These are phyloP conservation scores for Aspergillus leporis DNA, from an alignment of 495 filamentous ascomycete species.

Conservation along the genomic window DNA sequence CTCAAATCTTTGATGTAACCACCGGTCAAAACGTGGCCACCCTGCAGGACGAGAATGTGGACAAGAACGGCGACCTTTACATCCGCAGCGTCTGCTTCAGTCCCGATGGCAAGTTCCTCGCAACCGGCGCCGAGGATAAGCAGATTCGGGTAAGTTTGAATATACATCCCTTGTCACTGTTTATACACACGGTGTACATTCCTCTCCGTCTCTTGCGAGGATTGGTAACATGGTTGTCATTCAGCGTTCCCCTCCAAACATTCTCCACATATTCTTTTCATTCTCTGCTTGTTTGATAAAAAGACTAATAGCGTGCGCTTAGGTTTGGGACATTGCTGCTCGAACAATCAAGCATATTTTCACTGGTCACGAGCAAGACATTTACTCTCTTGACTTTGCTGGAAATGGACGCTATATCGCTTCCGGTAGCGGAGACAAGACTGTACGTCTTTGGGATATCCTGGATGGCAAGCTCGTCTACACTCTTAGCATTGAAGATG, in stretches of 20 bases:
- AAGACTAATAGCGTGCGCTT: constrained; percentile 11
- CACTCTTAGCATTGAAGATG: constrained; percentile 82
- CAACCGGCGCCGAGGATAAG: constrained; percentile 89
- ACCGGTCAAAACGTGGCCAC: constrained; percentile 77
- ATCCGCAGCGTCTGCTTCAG: constrained; percentile 93
- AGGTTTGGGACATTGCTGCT: constrained; percentile 86
- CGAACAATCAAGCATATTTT: constrained; percentile 81
- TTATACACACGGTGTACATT: not conserved
- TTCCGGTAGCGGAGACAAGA: constrained; percentile 84
- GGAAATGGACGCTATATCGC: constrained; percentile 85
- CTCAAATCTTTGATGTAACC: constrained; percentile 85
- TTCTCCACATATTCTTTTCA: not conserved
- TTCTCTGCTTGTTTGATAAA: not conserved
- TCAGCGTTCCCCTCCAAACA: not conserved
- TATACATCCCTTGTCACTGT: constrained; percentile 7
- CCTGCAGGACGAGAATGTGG: constrained; percentile 79
- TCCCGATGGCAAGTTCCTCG: constrained; percentile 84
- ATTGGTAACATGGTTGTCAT: not conserved
- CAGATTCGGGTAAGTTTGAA: constrained; percentile 76
- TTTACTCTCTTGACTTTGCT: constrained; percentile 90
- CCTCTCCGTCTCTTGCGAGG: not conserved
- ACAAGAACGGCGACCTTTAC: constrained; percentile 82
- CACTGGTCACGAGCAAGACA: constrained; percentile 85
- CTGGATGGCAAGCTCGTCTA: constrained; percentile 71
- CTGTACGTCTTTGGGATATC: constrained; percentile 88